Evolutionary conservation across 768 basidiomycete species (phyloP), one percentile per base, ranked within the genome.

Genomic region (Gyrodon lividus): DNA sequence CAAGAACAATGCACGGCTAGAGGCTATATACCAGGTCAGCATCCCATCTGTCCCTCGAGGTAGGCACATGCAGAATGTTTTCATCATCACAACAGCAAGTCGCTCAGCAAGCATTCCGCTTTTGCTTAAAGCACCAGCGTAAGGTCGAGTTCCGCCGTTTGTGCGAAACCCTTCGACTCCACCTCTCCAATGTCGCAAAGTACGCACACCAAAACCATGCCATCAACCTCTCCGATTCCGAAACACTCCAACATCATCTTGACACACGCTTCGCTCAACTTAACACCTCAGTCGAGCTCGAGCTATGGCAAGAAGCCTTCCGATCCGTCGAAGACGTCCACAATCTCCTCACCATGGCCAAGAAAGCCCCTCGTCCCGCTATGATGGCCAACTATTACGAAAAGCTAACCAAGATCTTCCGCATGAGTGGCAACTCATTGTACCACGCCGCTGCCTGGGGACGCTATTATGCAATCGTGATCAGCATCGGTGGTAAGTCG

Each of bases 371-470:
- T 1, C 86, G 92, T 30, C 92, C 92, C 0, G 80, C 86, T 12
- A 96, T 98, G 93, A 98, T 98, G 95, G 92, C 93, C 52, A 93
- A 91, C 70, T 98, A 98, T 73, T 98, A 98, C 73, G 94, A 98
- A 70, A 98, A 98, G 72, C 83, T 98, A 57, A 91, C 95, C 38
- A 89, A 87, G 65, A 96, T 99, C 57, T 99, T 98, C 77, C 78
- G 95, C 62, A 96, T 94, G 77, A 92, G 89, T 54, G 90, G 92
- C 14, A 96, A 94, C 61, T 87, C 92, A 4, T 76, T 99, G 13
- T 98, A 93, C 73, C 96, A 98, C 66, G 95, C 96, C 43, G 93
- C 96, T 16, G 93, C 96, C 0, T 98, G 94, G 94, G 84, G 87
- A 40, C 79, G 86, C 50, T 97, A 94, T 68, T 85, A 87, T 62